These are phyloP conservation scores for Coprinopsis cinerea DNA, from an alignment of 768 basidiomycete species.

Conservation along the genomic window DNA sequence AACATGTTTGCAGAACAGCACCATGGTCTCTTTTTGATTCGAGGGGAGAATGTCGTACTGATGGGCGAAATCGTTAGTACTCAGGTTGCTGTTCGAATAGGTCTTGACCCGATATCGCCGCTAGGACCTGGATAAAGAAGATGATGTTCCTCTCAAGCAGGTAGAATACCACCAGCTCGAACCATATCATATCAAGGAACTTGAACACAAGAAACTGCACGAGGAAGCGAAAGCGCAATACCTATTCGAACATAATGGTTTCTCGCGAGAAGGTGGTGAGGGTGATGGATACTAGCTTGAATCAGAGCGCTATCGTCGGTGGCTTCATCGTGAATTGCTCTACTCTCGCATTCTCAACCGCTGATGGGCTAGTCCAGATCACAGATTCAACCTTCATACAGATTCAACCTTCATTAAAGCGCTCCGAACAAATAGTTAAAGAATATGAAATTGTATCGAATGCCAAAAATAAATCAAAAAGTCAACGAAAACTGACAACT, in stretches of 20 bases:
- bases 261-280: slow-evolving; percentile 93
- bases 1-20: slow-evolving; percentile 84
- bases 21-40: slow-evolving; percentile 87
- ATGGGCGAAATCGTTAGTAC: slow-evolving; percentile 89
- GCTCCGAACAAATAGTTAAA: too few species aligned
- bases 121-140: slow-evolving; percentile 90
- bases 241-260: slow-evolving; percentile 79
- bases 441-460: slow-evolving; percentile 11
- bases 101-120: slow-evolving; percentile 5
- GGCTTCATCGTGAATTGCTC: too few species aligned
- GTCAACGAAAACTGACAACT: slow-evolving; percentile 15
- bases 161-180: slow-evolving; percentile 68
- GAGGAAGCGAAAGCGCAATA: slow-evolving; percentile 82
- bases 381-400: too few species aligned
- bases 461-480: slow-evolving; percentile 13
- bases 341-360: too few species aligned
- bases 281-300: slow-evolving; percentile 95
- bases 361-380: too few species aligned
- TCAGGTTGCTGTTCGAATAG: slow-evolving; percentile 5
- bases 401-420: too few species aligned
- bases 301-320: too few species aligned
- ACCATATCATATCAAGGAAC: slow-evolving; percentile 66
- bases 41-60: slow-evolving; percentile 97
- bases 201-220: slow-evolving; percentile 68
- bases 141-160: slow-evolving; percentile 74